Percentiles rank a stretch among this genome's conserved stretches.
These are phyloP conservation scores for Candida taoyuanica DNA, from an alignment of 805 yeast species.

Conservation along the genomic window DNA sequence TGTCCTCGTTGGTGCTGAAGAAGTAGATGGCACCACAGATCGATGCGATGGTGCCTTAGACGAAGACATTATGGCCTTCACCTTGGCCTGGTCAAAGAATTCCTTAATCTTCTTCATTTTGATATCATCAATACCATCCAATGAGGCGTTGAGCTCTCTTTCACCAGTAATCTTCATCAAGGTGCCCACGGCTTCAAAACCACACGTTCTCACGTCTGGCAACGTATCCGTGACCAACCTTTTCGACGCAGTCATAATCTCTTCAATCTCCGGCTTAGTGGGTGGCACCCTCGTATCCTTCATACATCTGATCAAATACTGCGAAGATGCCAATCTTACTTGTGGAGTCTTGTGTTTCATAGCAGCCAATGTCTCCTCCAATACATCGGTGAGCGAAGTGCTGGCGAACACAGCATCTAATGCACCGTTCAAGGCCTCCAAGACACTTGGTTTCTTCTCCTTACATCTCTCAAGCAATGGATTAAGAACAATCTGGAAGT, in stretches of 20 bases:
- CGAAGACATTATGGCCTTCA: slow-evolving; percentile 36
- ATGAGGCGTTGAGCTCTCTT: slow-evolving; percentile 50
- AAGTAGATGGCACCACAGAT: slow-evolving; percentile 17
- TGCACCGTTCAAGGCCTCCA: slow-evolving; percentile 64
- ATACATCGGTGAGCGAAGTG: slow-evolving; percentile 47
- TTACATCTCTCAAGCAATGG: slow-evolving; percentile 78
- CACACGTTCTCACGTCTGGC: slow-evolving; percentile 75
- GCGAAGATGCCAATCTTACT: slow-evolving; percentile 65
- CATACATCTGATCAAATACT: slow-evolving; percentile 60
- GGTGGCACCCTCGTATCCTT: slow-evolving; percentile 47
- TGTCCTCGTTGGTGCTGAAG: slow-evolving; percentile 10
- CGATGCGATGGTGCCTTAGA: slow-evolving; percentile 26
- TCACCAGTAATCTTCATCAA: slow-evolving; percentile 80
- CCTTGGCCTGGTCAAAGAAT: slow-evolving; percentile 50
- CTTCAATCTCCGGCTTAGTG: slow-evolving; percentile 46
- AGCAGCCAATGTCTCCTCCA: slow-evolving; percentile 55
- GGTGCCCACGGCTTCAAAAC: slow-evolving; percentile 75
- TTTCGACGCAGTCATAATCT: slow-evolving; percentile 48
- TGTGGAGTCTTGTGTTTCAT: slow-evolving; percentile 81
- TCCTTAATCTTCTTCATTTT: slow-evolving; percentile 66
- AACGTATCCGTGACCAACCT: slow-evolving; percentile 78
- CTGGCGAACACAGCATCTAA: slow-evolving; percentile 57
- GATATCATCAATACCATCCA: slow-evolving; percentile 73
- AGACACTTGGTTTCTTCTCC: slow-evolving; percentile 78
- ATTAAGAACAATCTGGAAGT: slow-evolving; percentile 46